Conservation (phyloP, 768 basidiomycete species). For the Pleurotus salmoneostramineus region DNA sequence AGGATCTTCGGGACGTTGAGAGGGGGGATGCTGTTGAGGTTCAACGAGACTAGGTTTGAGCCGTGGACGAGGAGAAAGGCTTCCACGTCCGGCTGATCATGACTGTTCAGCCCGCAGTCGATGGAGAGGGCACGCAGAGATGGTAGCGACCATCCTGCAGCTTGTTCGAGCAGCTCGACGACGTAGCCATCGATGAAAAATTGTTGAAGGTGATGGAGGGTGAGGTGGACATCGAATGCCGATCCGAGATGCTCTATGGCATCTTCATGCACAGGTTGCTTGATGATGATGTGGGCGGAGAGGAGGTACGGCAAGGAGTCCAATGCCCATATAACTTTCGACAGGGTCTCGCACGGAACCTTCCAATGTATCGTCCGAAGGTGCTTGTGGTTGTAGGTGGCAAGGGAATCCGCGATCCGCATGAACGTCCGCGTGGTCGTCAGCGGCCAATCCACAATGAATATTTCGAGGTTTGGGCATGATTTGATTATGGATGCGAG, state of each 20-base stretch:
- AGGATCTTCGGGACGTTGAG: conserved; percentile 59
- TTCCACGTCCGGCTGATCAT: conserved; percentile 54
- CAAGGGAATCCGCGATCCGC: conserved; percentile 60
- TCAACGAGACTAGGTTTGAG: conserved; percentile 53
- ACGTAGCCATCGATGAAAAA: conserved; percentile 59
- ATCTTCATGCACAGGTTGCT: conserved; percentile 18
- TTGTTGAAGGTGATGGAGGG: conserved; percentile 54
- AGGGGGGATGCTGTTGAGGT: conserved; percentile 53
- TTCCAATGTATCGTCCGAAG: conserved; percentile 63
- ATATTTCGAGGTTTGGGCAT: conserved; percentile 72
- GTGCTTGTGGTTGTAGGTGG: conserved; percentile 41
- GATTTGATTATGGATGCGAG: conserved; percentile 57
- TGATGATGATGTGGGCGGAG: conserved; percentile 55
- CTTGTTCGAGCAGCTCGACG: conserved; percentile 67
- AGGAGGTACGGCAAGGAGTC: conserved; percentile 55
- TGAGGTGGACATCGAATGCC: conserved; percentile 51
- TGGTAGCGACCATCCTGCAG: conserved; percentile 63
- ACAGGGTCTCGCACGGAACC: conserved; percentile 47
- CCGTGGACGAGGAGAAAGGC: conserved; percentile 63
- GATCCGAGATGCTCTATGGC: conserved; percentile 55
- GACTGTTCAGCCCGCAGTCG: conserved; percentile 40
- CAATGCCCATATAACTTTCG: conserved; percentile 72
- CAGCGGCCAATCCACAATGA: conserved; percentile 67
- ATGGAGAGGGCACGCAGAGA: conserved; percentile 54
- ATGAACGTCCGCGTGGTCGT: conserved; percentile 44